Conservation (phyloP, 2,329 filamentous ascomycete species). For the Arachnopeziza araneosa region DNA sequence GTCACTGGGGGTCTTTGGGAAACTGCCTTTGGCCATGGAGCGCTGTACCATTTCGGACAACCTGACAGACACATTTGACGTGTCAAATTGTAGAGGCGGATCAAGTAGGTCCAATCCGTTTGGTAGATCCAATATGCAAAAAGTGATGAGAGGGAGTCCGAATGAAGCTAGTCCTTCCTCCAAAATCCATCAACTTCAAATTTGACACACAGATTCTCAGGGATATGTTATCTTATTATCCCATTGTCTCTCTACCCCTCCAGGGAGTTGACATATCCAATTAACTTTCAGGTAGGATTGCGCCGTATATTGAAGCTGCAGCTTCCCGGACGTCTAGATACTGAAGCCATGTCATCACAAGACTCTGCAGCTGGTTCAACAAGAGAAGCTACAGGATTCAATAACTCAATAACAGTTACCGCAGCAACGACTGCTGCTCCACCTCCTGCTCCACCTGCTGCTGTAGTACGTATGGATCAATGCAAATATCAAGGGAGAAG, state of each 20-base stretch:
- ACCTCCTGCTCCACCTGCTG: too few relatives aligned
- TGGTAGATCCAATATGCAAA: background rate
- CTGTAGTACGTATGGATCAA: too few relatives aligned
- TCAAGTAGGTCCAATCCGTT: background rate
- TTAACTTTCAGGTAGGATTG: background rate
- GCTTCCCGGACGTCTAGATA: too few relatives aligned
- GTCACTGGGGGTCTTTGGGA: too few relatives aligned
- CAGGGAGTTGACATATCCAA: background rate
- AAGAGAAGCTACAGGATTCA: too few relatives aligned
- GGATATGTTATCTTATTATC: too few relatives aligned
- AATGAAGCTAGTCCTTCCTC: background rate
- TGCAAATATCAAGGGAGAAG: too few relatives aligned
- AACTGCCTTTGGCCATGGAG: background rate
- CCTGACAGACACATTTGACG: background rate
- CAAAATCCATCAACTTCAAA: background rate
- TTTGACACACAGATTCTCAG: background rate
- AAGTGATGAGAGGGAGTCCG: background rate
- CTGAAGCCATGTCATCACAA: too few relatives aligned
- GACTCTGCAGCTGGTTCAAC: too few relatives aligned
- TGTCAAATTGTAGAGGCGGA: background rate
- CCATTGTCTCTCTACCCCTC: too few relatives aligned
- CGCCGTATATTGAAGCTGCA: background rate
- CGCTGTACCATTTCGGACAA: background rate
- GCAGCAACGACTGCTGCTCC: too few relatives aligned
- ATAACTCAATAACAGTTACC: too few relatives aligned